phyloP scores from a whole-genome alignment of 768 basidiomycete species.

The Boletellus sp. region DNA sequence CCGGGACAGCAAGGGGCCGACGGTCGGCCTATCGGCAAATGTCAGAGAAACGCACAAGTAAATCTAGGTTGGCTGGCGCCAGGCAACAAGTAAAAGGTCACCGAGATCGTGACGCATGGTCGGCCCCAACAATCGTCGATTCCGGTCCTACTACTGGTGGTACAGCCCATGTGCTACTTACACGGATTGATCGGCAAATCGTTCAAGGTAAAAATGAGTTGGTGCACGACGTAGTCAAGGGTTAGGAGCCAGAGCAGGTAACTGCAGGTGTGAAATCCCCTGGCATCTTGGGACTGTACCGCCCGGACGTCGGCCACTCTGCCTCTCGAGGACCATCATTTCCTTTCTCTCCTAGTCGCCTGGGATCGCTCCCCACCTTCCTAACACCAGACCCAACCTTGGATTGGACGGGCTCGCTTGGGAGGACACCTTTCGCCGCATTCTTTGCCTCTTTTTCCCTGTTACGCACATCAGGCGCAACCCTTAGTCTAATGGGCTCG shows the following conservation, averaged over 20 bases:
- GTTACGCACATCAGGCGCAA: background rate
- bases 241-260: background rate
- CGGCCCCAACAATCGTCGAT: too few relatives aligned
- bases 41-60: too few relatives aligned
- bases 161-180: too few relatives aligned
- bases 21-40: too few relatives aligned
- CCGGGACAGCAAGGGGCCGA: too few relatives aligned
- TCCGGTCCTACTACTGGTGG: too few relatives aligned
- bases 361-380: background rate
- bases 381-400: background rate
- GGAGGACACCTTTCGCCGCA: background rate
- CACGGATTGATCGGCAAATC: too few relatives aligned
- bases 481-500: too few relatives aligned
- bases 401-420: background rate
- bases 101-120: too few relatives aligned
- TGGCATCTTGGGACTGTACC: background rate
- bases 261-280: background rate
- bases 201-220: background rate
- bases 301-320: background rate
- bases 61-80: too few relatives aligned
- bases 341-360: background rate
- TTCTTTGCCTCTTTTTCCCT: background rate
- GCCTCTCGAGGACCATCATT: background rate
- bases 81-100: too few relatives aligned
- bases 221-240: background rate